These are phyloP conservation scores for Penicillium expansum DNA, from an alignment of 2,329 filamentous ascomycete species.

Conservation along the genomic window DNA sequence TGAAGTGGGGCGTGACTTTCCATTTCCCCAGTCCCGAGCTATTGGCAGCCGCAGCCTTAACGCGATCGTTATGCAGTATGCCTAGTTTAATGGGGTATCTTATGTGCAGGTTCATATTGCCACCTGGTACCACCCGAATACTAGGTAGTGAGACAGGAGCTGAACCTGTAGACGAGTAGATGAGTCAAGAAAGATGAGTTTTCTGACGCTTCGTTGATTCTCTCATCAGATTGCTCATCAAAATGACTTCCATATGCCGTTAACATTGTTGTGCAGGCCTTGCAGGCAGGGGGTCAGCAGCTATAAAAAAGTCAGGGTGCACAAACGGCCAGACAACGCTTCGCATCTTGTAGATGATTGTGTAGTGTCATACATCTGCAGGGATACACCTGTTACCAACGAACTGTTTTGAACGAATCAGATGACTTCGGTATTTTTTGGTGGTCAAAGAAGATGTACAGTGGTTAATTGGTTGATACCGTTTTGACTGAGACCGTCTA, in stretches of 20 bases:
- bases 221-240: conserved; percentile 4
- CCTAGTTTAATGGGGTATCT: not conserved
- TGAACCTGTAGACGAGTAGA: conserved; percentile 4
- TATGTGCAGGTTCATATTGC: conserved; percentile 8
- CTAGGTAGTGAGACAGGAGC: conserved; percentile 8
- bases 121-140: conserved; percentile 23
- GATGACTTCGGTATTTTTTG: not conserved
- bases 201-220: not conserved
- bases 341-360: conserved; percentile 20
- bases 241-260: conserved; percentile 9
- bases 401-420: conserved; percentile 16
- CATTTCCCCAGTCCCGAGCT: not conserved
- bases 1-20: not conserved
- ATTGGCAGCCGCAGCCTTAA: conserved; percentile 2
- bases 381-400: conserved; percentile 8
- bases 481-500: not conserved
- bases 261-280: conserved; percentile 7
- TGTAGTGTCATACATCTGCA: conserved; percentile 20
- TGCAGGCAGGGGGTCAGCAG: conserved; percentile 11
- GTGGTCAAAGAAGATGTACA: not conserved
- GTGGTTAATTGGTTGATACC: not conserved
- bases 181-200: not conserved
- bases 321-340: conserved; percentile 12
- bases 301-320: conserved; percentile 8
- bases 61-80: not conserved